A percentile compares a stretch with the other conserved stretches of the same genome.
phyloP scores from a whole-genome alignment of 2,329 filamentous ascomycete species.

The Lanzia echinophila region DNA sequence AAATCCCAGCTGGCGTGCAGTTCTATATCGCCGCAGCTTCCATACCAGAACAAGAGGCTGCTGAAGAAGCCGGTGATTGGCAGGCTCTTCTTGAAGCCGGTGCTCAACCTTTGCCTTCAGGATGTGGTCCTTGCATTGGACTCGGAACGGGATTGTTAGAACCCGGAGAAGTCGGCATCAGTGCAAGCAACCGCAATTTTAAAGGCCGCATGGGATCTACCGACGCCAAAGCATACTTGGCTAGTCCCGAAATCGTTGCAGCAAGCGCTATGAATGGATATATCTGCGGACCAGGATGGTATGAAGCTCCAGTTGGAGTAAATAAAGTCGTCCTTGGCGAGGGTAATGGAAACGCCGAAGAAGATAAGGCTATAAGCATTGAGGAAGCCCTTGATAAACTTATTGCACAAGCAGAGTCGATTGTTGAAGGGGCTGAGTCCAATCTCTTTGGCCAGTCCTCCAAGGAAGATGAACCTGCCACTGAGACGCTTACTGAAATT shows the following conservation, averaged over 20 bases:
- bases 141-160: constrained; percentile 72
- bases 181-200: constrained; percentile 81
- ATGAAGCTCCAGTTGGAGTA: constrained; percentile 62
- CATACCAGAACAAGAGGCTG: constrained; percentile 63
- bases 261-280: constrained; percentile 72
- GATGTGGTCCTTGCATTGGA: constrained; percentile 83
- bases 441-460: constrained; percentile 25
- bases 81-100: constrained; percentile 74
- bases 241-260: constrained; percentile 84
- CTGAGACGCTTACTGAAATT: constrained; percentile 55
- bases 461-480: constrained; percentile 39
- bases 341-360: constrained; percentile 58
- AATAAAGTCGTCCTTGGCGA: constrained; percentile 64
- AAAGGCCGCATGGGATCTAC: constrained; percentile 82
- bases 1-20: constrained; percentile 68
- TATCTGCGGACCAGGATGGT: constrained; percentile 73
- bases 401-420: constrained; percentile 57
- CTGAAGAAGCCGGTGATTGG: constrained; percentile 82
- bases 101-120: constrained; percentile 62
- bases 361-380: constrained; percentile 58
- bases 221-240: constrained; percentile 77
- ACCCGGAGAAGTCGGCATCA: constrained; percentile 79
- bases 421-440: constrained; percentile 32
- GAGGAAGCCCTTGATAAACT: constrained; percentile 67
- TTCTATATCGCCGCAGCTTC: constrained; percentile 92